Evolutionary conservation across 2,329 filamentous ascomycete species (phyloP).

Genomic region (Elsinoe australis): DNA sequence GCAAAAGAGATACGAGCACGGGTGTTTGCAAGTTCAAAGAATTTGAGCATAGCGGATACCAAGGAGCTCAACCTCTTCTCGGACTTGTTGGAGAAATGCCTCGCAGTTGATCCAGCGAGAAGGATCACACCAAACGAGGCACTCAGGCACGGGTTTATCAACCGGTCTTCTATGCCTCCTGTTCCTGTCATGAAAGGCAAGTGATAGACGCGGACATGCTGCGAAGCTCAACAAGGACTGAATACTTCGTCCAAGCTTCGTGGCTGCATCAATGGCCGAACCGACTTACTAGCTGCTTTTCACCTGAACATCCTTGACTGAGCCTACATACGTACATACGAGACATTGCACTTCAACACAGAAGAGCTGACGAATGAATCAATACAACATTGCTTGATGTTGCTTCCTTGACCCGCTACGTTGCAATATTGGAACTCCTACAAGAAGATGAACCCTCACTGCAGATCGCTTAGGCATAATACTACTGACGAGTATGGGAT

Average conservation of each 20-base stretch:
- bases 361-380: slow-evolving; percentile 11
- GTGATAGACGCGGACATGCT: background rate
- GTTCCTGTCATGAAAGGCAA: background rate
- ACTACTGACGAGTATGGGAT: no score
- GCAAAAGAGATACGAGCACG: slow-evolving; percentile 70
- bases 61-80: slow-evolving; percentile 76
- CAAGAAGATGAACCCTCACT: background rate
- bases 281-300: no score
- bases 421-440: background rate
- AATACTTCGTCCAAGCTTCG: no score
- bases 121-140: slow-evolving; percentile 80
- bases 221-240: background rate
- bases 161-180: slow-evolving; percentile 28
- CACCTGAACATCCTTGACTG: no score
- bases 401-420: background rate
- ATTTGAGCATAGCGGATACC: slow-evolving; percentile 64
- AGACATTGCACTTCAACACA: no score
- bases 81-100: slow-evolving; percentile 79
- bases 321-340: no score
- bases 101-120: slow-evolving; percentile 87
- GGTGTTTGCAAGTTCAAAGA: slow-evolving; percentile 58
- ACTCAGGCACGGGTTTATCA: slow-evolving; percentile 81
- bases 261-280: no score
- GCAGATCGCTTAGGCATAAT: no score
- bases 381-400: slow-evolving; percentile 8